Conservation (phyloP, 2,329 filamentous ascomycete species). For the Aspergillus sp. region DNA sequence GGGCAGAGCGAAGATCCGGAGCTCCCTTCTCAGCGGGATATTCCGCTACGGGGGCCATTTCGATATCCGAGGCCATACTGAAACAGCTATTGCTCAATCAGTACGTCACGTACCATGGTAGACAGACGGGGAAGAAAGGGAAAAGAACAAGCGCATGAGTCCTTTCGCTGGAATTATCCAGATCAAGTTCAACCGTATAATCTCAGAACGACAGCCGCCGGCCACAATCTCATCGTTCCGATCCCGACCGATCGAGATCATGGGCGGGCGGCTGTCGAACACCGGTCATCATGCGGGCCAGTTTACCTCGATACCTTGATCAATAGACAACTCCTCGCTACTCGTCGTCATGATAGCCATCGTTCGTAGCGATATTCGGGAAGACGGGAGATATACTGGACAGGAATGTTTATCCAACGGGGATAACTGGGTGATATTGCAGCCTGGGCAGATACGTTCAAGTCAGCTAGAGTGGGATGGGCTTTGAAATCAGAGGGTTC, state of each 20-base stretch:
- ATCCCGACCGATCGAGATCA: slow-evolving; percentile 1
- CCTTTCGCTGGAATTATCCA: slow-evolving; percentile 39
- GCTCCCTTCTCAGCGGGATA: slow-evolving; percentile 15
- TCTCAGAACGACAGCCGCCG: slow-evolving; percentile 30
- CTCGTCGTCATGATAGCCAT: slow-evolving; percentile 30
- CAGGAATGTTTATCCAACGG: slow-evolving; percentile 6
- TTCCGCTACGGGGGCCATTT: slow-evolving; percentile 20
- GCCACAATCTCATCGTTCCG: slow-evolving; percentile 1
- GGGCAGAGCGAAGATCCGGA: slow-evolving; percentile 5
- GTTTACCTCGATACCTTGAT: slow-evolving; percentile 35
- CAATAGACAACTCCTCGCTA: slow-evolving; percentile 29
- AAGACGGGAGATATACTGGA: slow-evolving; percentile 21
- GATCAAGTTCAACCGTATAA: slow-evolving; percentile 38
- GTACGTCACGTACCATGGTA: slow-evolving; percentile 6
- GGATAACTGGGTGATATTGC: slow-evolving; percentile 2
- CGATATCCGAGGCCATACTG: slow-evolving; percentile 25
- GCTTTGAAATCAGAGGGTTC: too few relatives aligned
- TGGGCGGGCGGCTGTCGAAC: slow-evolving; percentile 20
- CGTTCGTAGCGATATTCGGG: slow-evolving; percentile 9
- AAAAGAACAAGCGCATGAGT: slow-evolving; percentile 31
- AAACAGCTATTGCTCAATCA: slow-evolving; percentile 9
- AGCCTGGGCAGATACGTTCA: not conserved
- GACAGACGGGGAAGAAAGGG: slow-evolving; percentile 4
- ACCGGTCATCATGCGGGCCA: slow-evolving; percentile 34
- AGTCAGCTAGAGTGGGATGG: not conserved